Conservation (phyloP, 495 filamentous ascomycete genomes). For the Clohesyomyces aquaticus region DNA sequence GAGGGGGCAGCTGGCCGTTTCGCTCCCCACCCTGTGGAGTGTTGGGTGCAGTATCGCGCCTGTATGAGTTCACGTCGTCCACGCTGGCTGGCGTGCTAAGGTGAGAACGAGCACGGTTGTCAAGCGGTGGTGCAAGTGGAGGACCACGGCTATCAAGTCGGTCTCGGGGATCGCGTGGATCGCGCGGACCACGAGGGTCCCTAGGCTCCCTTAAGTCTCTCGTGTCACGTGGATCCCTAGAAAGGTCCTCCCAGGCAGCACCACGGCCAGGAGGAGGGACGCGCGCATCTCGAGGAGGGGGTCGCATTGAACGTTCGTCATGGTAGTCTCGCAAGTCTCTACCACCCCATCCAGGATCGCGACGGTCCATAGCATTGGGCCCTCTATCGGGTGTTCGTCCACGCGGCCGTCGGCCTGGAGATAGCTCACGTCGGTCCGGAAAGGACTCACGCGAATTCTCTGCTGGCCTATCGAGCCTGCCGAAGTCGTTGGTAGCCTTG, state of each 20-base stretch:
- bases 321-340: conserved; percentile 24
- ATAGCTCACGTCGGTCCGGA: conserved; percentile 39
- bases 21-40: conserved; percentile 14
- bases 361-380: conserved; percentile 32
- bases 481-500: conserved; percentile 35
- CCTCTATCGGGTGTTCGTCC: conserved; percentile 39
- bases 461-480: conserved; percentile 40
- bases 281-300: conserved; percentile 34
- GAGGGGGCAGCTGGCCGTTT: neutral
- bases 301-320: conserved; percentile 36
- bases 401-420: conserved; percentile 40
- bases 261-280: conserved; percentile 12
- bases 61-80: conserved; percentile 14
- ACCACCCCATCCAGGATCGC: conserved; percentile 27
- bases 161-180: conserved; percentile 18
- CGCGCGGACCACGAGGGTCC: conserved; percentile 23
- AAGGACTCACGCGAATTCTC: conserved; percentile 36
- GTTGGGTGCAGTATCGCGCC: conserved; percentile 25
- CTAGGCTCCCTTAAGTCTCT: conserved; percentile 26
- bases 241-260: conserved; percentile 20
- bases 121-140: conserved; percentile 8
- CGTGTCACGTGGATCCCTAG: conserved; percentile 19
- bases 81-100: conserved; percentile 2
- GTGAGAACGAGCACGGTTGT: conserved; percentile 30
- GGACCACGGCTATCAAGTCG: conserved; percentile 18